phyloP scores from a whole-genome alignment of 1,139 yeast genomes.

The Pichia sp. region DNA sequence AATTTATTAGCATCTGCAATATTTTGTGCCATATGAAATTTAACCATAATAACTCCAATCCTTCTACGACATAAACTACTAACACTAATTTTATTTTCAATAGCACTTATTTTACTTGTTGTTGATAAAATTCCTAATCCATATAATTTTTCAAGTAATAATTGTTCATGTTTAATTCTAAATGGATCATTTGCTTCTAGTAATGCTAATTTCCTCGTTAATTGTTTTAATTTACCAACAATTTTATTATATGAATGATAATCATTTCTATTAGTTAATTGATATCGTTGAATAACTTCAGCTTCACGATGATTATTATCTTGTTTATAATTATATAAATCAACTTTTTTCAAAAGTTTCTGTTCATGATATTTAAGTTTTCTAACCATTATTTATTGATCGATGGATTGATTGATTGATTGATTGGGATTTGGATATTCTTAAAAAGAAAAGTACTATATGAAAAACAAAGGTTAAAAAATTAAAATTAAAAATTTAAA shows the following conservation, averaged over 20 bases:
- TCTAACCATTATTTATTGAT: slow-evolving; percentile 59
- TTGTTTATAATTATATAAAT: slow-evolving; percentile 95
- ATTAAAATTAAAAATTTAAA: not conserved
- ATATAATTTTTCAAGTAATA: slow-evolving; percentile 77
- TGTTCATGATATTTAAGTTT: slow-evolving; percentile 91
- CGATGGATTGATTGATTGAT: too few relatives aligned
- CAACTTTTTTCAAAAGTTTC: slow-evolving; percentile 90
- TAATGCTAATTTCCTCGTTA: slow-evolving; percentile 79
- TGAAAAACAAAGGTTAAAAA: not conserved
- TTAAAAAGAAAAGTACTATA: too few relatives aligned
- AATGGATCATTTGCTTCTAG: slow-evolving; percentile 82
- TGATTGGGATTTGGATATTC: not conserved
- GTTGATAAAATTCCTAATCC: slow-evolving; percentile 82
- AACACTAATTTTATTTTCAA: slow-evolving; percentile 87
- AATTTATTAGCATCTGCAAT: slow-evolving; percentile 84
- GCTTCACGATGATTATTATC: slow-evolving; percentile 93
- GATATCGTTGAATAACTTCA: slow-evolving; percentile 91
- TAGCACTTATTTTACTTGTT: slow-evolving; percentile 83
- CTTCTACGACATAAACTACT: slow-evolving; percentile 89
- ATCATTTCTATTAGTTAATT: slow-evolving; percentile 90
- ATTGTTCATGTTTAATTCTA: slow-evolving; percentile 80
- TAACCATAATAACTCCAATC: slow-evolving; percentile 90
- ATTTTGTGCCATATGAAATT: slow-evolving; percentile 90
- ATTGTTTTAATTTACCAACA: slow-evolving; percentile 83
- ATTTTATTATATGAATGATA: slow-evolving; percentile 88